phyloP scores from a whole-genome alignment of 2,329 filamentous ascomycete genomes.

The Penicillium frequentans region DNA sequence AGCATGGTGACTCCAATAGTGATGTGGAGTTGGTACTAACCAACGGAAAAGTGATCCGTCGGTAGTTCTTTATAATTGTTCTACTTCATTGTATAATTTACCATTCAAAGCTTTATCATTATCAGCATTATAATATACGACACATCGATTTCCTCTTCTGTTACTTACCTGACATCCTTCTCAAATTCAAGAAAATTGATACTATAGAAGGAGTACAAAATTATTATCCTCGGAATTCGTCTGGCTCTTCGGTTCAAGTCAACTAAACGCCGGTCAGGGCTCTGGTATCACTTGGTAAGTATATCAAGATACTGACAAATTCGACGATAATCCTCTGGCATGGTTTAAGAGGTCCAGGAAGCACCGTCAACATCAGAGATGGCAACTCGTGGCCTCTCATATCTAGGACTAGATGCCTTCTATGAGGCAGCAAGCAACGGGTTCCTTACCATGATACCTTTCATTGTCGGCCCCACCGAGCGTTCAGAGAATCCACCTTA shows the following conservation, averaged over 20 bases:
- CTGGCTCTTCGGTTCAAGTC: too few species aligned
- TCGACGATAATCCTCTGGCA: constrained; percentile 56
- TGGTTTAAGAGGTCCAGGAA: constrained; percentile 54
- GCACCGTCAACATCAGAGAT: too few species aligned
- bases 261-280: constrained; percentile 29
- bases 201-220: too few species aligned
- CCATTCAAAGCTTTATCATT: too few species aligned
- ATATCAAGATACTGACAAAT: constrained; percentile 53
- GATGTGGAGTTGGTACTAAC: background rate
- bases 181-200: too few species aligned
- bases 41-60: background rate
- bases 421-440: constrained; percentile 53
- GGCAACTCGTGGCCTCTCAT: constrained; percentile 42
- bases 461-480: constrained; percentile 52
- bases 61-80: background rate
- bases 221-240: too few species aligned
- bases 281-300: constrained; percentile 53
- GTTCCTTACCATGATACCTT: constrained; percentile 53
- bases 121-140: too few species aligned
- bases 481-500: constrained; percentile 57
- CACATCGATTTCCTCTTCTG: too few species aligned
- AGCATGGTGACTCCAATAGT: background rate
- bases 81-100: too few species aligned
- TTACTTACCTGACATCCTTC: too few species aligned
- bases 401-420: constrained; percentile 50